A percentile compares a stretch with the other conserved stretches of the same genome.
These are phyloP conservation scores for Xerocomus brunneocitrinus DNA, from an alignment of 768 basidiomycete species.

Conservation along the genomic window DNA sequence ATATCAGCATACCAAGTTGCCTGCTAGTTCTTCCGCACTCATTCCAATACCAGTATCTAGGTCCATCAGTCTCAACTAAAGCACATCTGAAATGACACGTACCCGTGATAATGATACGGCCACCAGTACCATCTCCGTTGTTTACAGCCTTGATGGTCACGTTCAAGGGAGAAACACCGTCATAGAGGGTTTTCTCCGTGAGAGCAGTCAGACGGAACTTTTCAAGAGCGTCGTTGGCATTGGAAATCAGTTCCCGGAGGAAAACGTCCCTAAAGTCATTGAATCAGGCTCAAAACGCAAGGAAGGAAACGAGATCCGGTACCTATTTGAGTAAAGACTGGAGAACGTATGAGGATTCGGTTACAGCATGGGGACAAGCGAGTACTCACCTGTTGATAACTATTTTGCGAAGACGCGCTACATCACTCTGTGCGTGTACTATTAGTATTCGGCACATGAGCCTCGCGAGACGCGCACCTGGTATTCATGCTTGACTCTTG, in stretches of 20 bases:
- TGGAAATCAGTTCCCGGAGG: slow-evolving; percentile 87
- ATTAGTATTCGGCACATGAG: not conserved
- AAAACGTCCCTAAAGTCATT: slow-evolving; percentile 60
- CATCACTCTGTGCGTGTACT: slow-evolving; percentile 65
- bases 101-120: slow-evolving; percentile 75
- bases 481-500: slow-evolving; percentile 63
- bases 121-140: slow-evolving; percentile 62
- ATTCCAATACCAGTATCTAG: slow-evolving; percentile 96
- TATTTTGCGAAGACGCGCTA: slow-evolving; percentile 86
- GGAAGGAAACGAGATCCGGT: slow-evolving; percentile 9
- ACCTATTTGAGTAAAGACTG: slow-evolving; percentile 84
- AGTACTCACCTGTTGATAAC: slow-evolving; percentile 76
- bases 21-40: slow-evolving; percentile 84
- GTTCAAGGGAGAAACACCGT: slow-evolving; percentile 72
- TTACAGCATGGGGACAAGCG: not conserved
- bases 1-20: slow-evolving; percentile 51
- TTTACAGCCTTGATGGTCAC: slow-evolving; percentile 81
- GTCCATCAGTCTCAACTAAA: slow-evolving; percentile 2
- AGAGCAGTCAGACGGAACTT: slow-evolving; percentile 85
- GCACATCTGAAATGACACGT: slow-evolving; percentile 12
- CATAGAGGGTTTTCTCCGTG: slow-evolving; percentile 68
- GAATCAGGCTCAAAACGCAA: slow-evolving; percentile 1
- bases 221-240: slow-evolving; percentile 95
- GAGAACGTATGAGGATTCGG: slow-evolving; percentile 13
- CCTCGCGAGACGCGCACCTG: slow-evolving; percentile 45